Evolutionary conservation across 495 filamentous ascomycete species (phyloP), one percentile per base, ranked within the genome.

Genomic region (Trichoderma gamsii): DNA sequence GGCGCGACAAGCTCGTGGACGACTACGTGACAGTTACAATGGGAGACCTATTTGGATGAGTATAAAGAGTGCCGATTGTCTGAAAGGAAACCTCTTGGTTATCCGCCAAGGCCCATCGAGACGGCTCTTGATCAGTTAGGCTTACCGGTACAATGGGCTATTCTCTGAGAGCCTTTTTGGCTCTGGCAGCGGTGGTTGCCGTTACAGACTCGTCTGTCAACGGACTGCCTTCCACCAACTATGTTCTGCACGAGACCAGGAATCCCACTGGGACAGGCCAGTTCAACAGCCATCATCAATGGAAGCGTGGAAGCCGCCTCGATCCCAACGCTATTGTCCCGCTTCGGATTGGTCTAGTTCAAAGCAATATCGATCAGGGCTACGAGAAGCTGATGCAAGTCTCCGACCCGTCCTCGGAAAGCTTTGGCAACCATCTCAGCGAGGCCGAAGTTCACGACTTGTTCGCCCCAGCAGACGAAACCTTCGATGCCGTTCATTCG

Each of bases 401-500:
- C 72, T 96, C 79, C 86, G 89, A 65, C 88, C 91, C 73, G 80
- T 86, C 67, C 5, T 87, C 85, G 0, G 72, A 76, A 8, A 83
- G 79, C 44, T 88, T 83, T 70, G 86, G 85, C 11, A 77, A 86
- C 68, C 80, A 88, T 71, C 76, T 84, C 79, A 79, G 75, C 2
- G 66, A 76, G n/a, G 52, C 79, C 15, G 79, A 86, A 67, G 79
- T 86, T 32, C 74, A 82, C 27, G 80, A 86, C 9, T 72, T 85
- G 4, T 87, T 86, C 73, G 79, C 81, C 2, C 84, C 85, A 0
- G 70, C 74, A 3, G 63, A 74, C 27, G 74, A 79, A 23, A 76
- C 76, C 9, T 76, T 84, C 13, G 76, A 81, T 27, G 71, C 75
- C 18, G 79, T 86, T 18, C 79, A 71, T 29, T 69, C 76, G 4